These are phyloP conservation scores for Paramyrothecium sp. DNA, from an alignment of 2,329 filamentous ascomycete species.

Conservation along the genomic window DNA sequence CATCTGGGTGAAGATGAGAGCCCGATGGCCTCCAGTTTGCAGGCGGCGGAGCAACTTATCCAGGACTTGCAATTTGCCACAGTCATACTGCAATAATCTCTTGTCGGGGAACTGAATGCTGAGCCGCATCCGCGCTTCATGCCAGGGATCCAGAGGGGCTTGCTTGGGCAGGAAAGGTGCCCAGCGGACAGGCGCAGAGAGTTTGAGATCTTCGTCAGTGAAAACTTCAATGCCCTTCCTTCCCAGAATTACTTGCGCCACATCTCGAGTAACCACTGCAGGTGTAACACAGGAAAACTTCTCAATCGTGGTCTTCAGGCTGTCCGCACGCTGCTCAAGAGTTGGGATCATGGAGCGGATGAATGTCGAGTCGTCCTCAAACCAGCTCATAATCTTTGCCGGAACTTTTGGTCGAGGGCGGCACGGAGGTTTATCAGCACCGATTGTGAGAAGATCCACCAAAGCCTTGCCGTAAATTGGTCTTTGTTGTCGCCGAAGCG, in stretches of 20 bases:
- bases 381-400: slow-evolving; percentile 68
- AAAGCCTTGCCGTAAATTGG: slow-evolving; percentile 80
- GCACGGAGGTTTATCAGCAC: slow-evolving; percentile 56
- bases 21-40: slow-evolving; percentile 87
- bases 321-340: slow-evolving; percentile 68
- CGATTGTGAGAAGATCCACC: slow-evolving; percentile 71
- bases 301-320: slow-evolving; percentile 72
- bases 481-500: slow-evolving; percentile 73
- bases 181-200: slow-evolving; percentile 55
- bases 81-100: slow-evolving; percentile 94
- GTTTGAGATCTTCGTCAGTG: slow-evolving; percentile 52
- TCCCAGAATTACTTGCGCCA: slow-evolving; percentile 67
- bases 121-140: slow-evolving; percentile 86
- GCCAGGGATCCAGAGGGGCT: slow-evolving; percentile 74
- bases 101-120: slow-evolving; percentile 98
- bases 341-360: slow-evolving; percentile 71
- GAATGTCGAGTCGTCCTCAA: slow-evolving; percentile 65
- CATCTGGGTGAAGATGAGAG: slow-evolving; percentile 99
- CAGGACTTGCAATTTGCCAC: slow-evolving; percentile 89
- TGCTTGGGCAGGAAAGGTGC: slow-evolving; percentile 57
- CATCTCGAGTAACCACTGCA: slow-evolving; percentile 77
- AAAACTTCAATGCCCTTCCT: slow-evolving; percentile 56
- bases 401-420: slow-evolving; percentile 61
- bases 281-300: slow-evolving; percentile 94
- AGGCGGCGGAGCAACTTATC: slow-evolving; percentile 83